Evolutionary conservation across 1,139 yeast species (phyloP).

Genomic region (Suhomyces bolitotheri): DNA sequence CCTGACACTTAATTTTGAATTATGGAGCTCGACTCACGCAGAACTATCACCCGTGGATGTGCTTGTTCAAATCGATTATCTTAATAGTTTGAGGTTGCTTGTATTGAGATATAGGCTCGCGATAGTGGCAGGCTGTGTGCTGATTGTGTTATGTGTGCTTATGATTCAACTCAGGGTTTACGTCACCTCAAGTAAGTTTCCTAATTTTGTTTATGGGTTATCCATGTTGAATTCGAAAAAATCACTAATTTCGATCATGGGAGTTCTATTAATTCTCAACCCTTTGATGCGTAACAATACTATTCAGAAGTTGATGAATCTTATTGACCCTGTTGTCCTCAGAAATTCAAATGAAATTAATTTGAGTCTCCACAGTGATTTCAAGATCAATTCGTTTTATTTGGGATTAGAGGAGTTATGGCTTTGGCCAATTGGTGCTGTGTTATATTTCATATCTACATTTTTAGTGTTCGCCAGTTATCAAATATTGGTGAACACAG

Average conservation of each 20-base stretch:
- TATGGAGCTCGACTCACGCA: conserved; percentile 38
- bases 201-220: conserved; percentile 53
- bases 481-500: conserved; percentile 13
- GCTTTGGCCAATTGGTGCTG: conserved; percentile 58
- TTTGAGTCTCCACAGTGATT: conserved; percentile 25
- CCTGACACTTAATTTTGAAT: conserved; percentile 40
- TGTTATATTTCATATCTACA: conserved; percentile 52
- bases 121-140: conserved; percentile 57
- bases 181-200: conserved; percentile 42
- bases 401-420: conserved; percentile 65
- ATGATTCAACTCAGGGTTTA: conserved; percentile 48
- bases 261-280: conserved; percentile 33
- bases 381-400: conserved; percentile 45
- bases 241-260: conserved; percentile 21
- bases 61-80: conserved; percentile 41
- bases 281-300: conserved; percentile 30
- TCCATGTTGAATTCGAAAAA: conserved; percentile 26
- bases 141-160: conserved; percentile 45
- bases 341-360: conserved; percentile 38
- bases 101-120: conserved; percentile 66
- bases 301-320: conserved; percentile 27
- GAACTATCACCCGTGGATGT: conserved; percentile 31
- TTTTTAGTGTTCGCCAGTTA: conserved; percentile 20
- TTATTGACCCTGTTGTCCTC: conserved; percentile 60
- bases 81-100: conserved; percentile 50